Percentiles rank a stretch among this genome's conserved stretches.
Evolutionary conservation across 495 filamentous ascomycete genomes (phyloP).

Genomic region (Tetracladium marchalianum): DNA sequence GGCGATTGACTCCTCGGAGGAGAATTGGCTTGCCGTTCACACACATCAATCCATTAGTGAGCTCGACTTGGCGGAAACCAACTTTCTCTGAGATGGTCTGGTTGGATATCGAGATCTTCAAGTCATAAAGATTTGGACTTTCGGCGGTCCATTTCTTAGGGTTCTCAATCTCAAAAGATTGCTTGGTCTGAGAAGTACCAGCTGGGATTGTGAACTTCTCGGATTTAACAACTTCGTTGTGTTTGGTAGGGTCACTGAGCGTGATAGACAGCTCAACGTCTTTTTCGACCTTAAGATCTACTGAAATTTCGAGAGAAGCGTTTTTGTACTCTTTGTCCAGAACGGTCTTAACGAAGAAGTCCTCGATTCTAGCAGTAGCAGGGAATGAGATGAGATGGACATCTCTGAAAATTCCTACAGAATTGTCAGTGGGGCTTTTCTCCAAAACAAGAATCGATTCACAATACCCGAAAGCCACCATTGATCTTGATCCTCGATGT

Average conservation of each 20-base stretch:
- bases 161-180: constrained; percentile 32
- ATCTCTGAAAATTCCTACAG: constrained; percentile 51
- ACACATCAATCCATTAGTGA: constrained; percentile 43
- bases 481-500: constrained; percentile 55
- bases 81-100: constrained; percentile 36
- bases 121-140: constrained; percentile 46
- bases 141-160: constrained; percentile 59
- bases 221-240: constrained; percentile 5
- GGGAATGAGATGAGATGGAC: constrained; percentile 51
- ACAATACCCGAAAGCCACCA: constrained; percentile 43
- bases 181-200: constrained; percentile 10
- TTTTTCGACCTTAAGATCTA: constrained; percentile 25
- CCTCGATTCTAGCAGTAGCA: constrained; percentile 39
- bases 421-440: background rate
- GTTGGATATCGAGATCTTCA: constrained; percentile 12
- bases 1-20: constrained; percentile 51
- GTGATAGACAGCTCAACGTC: constrained; percentile 21
- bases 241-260: constrained; percentile 23
- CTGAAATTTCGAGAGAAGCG: constrained; percentile 37
- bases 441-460: constrained; percentile 24
- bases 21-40: constrained; percentile 50
- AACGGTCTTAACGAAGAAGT: constrained; percentile 43
- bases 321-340: constrained; percentile 45
- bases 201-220: constrained; percentile 3
- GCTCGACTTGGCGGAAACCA: constrained; percentile 50